Evolutionary conservation across 768 basidiomycete genomes (phyloP).

Genomic region (Tylopilus felleus): DNA sequence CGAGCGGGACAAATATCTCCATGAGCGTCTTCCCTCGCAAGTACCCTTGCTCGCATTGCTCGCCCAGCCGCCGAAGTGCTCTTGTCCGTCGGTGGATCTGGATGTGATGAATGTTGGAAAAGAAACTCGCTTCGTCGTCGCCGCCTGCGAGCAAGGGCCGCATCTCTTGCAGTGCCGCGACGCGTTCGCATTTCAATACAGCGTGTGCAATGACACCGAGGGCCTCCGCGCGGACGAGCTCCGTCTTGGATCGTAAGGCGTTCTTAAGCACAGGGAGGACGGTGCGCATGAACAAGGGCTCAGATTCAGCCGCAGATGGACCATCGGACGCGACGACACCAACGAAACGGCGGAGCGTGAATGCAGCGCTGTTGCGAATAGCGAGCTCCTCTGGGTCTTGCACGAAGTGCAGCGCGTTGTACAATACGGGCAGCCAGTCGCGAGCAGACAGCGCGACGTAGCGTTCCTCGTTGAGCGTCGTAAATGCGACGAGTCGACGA

Average conservation of each 20-base stretch:
- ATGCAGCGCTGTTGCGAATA: conserved; percentile 77
- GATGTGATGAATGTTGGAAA: conserved; percentile 92
- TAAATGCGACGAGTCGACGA: conserved; percentile 73
- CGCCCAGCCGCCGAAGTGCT: conserved; percentile 81
- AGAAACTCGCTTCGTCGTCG: conserved; percentile 94
- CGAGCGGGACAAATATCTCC: conserved; percentile 84
- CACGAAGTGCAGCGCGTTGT: conserved; percentile 81
- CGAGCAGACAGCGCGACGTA: conserved; percentile 47
- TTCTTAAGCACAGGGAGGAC: conserved; percentile 80
- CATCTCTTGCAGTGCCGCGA: conserved; percentile 74
- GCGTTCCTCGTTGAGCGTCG: conserved; percentile 63
- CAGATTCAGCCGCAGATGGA: conserved; percentile 40
- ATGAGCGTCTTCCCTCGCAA: conserved; percentile 67
- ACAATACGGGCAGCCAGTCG: conserved; percentile 80
- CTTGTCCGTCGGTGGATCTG: conserved; percentile 87
- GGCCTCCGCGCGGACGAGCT: conserved; percentile 83
- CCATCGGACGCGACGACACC: conserved; percentile 43
- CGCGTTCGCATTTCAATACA: conserved; percentile 57
- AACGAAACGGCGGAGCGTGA: conserved; percentile 73
- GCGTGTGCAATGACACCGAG: conserved; percentile 76
- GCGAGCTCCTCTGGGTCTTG: conserved; percentile 89
- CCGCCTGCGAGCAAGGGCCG: conserved; percentile 75
- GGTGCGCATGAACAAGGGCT: conserved; percentile 55
- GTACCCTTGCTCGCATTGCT: conserved; percentile 62
- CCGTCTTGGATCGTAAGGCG: conserved; percentile 72